Conservation (phyloP, 2,329 filamentous ascomycete genomes). For the Fusarium guadeloupense region DNA sequence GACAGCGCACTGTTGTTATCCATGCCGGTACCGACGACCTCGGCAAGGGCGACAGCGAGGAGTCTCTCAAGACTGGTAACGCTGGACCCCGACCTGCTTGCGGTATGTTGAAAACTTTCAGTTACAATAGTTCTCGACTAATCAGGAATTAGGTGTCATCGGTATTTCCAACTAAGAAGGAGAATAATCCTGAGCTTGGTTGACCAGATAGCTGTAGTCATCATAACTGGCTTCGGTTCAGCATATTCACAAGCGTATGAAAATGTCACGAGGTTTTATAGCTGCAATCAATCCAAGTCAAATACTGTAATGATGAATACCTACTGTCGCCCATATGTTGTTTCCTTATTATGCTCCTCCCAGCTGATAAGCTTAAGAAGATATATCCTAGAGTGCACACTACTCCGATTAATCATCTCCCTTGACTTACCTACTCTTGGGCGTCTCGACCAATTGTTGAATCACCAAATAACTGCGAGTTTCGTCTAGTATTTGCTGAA, state of each 20-base stretch:
- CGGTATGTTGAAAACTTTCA: conserved; percentile 65
- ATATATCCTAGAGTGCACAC: background rate
- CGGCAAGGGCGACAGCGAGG: conserved; percentile 88
- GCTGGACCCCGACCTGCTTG: conserved; percentile 93
- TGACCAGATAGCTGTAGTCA: conserved; percentile 2
- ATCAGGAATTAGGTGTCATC: conserved; percentile 73
- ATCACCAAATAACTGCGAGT: too few species aligned
- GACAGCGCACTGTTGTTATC: conserved; percentile 89
- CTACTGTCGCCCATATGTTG: background rate
- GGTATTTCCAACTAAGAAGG: conserved; percentile 77
- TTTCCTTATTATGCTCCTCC: too few species aligned
- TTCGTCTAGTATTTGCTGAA: too few species aligned
- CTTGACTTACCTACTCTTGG: too few species aligned
- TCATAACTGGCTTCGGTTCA: background rate
- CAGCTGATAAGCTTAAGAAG: too few species aligned
- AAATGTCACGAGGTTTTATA: conserved; percentile 17
- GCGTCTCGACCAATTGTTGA: too few species aligned
- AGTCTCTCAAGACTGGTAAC: conserved; percentile 98
- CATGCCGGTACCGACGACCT: conserved; percentile 97
- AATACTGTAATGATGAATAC: background rate
- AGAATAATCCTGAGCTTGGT: conserved; percentile 4
- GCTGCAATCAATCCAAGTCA: conserved; percentile 30
- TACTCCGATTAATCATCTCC: too few species aligned
- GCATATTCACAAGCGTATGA: background rate
- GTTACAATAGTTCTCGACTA: conserved; percentile 8